Base-by-base conservation (phyloP, 352 stramenopile species). In the Phytophthora vignae region DNA sequence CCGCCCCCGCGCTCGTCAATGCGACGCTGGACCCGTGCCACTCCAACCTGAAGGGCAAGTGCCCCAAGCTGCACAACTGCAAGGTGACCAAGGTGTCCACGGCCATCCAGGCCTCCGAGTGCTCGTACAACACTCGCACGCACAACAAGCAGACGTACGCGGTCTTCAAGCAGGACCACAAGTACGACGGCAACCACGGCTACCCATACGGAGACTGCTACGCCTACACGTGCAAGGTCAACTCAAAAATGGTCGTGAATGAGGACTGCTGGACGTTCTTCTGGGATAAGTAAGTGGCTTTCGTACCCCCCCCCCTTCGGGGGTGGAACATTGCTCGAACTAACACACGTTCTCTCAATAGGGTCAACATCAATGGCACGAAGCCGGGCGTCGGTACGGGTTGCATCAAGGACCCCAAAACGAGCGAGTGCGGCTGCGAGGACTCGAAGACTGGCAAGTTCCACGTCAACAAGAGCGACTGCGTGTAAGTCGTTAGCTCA, bases 41-140 rank as follows among this genome's bases (percentile, higher is more conserved):
- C 9, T 67, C 73, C 36, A 78, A 81, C 58, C 54, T 36, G 25
- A 67, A 70, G 46, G 69, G 65, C 50, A 55, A 65, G n/a, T 81
- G 69, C 46, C 64, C 69, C n/a, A 75, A 12, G 11, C 11, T 29
- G 9, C 67, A 72, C 69, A 66, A 74, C 44, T 77, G 64, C 56
- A 19, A 27, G 4, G 69, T 42, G 42, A 71, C 60, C 25, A 72
- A 59, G 44, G 38, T 65, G 15, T 75, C 64, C 50, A 48, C 25
- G 6, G 58, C 66, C 25, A 81, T 81, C 15, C 74, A 81, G 60
- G 74, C 74, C 14, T 71, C 74, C 11, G 74, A 81, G 55, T 81
- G 74, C 59, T 64, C 74, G 46, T 55, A 78, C 74, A 81, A 81
- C 67, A 81, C 71, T n/a, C 74, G 74, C 50, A 76, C 68, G 12